Conservation (phyloP, 2,329 filamentous ascomycete genomes). For the Trichoderma arundinaceum region DNA sequence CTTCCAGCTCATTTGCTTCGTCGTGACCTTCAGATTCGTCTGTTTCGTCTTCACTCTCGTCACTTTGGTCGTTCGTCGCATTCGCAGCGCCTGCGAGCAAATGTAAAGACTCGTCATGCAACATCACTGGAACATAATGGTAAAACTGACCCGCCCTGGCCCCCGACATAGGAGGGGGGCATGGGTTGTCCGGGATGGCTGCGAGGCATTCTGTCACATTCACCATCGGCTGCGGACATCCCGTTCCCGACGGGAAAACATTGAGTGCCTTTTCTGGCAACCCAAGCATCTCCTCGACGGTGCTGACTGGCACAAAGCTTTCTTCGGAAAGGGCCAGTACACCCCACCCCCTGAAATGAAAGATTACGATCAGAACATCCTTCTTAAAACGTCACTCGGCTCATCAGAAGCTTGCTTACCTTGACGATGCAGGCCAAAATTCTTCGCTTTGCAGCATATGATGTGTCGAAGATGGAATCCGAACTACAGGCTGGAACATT, state of each 20-base stretch:
- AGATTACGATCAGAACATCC: background rate
- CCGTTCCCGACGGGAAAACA: slow-evolving; percentile 10
- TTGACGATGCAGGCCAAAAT: slow-evolving; percentile 39
- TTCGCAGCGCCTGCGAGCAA: slow-evolving; percentile 15
- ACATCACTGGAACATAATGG: slow-evolving; percentile 20
- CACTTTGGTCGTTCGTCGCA: slow-evolving; percentile 15
- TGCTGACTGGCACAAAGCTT: slow-evolving; percentile 49
- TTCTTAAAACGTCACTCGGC: background rate
- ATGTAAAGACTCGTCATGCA: slow-evolving; percentile 30
- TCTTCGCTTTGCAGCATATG: slow-evolving; percentile 41
- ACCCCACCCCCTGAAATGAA: slow-evolving; percentile 52
- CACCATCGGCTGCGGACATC: slow-evolving; percentile 37
- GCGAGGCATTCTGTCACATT: slow-evolving; percentile 39
- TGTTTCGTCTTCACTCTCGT: slow-evolving; percentile 31
- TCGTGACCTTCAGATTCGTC: slow-evolving; percentile 33
- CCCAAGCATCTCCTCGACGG: slow-evolving; percentile 46
- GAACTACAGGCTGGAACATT: slow-evolving; percentile 38
- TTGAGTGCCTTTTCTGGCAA: slow-evolving; percentile 35
- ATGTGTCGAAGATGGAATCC: slow-evolving; percentile 35
- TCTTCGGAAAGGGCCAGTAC: slow-evolving; percentile 53
- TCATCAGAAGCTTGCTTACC: slow-evolving; percentile 35
- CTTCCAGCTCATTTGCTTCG: slow-evolving; percentile 34
- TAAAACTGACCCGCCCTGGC: slow-evolving; percentile 27
- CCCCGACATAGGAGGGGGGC: slow-evolving; percentile 26
- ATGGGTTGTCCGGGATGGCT: slow-evolving; percentile 43